Base-by-base conservation (phyloP, 192 early-diverging fungal species). In the Entomortierella lignicola region DNA sequence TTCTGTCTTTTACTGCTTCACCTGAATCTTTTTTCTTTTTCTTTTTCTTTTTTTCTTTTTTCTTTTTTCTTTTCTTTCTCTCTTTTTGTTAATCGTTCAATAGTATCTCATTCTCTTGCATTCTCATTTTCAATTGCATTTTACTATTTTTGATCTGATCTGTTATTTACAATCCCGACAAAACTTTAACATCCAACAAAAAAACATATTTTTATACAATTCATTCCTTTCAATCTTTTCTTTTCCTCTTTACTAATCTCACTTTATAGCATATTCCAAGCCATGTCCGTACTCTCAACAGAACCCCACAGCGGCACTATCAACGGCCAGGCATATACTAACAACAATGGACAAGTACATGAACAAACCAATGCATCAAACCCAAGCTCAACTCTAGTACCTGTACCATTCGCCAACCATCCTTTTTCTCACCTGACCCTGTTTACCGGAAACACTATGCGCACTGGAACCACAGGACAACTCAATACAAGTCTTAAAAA, bases 381-480 rank as follows among this genome's bases (percentile, higher is more conserved):
- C 8, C n/a, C n/a, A n/a, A n/a, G n/a, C n/a, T n/a, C n/a, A n/a
- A n/a, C n/a, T n/a, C n/a, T n/a, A n/a, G 37, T n/a, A 1, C 1
- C 32, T 30, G 26, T 34, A 41, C 42, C 47, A 12, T 68, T 70
- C 10, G 75, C 75, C 67, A 69, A 65, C 51, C 55, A 59, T 42
- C 32, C 66, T 12, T 82, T 84, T 37, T 69, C 81, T 5, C 80
- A 87, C 39, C 25, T 87, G 48, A 82, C 81, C 2, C 64, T 87
- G 25, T 85, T 82, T 67, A 87, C 86, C 21, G 86, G 86, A 27
- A 85, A 87, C 61, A 81, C 82, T 15, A 83, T 87, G 82, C 82
- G 81, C 18, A 85, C 82, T 5, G 77, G 84, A 18, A 73, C 81
- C 5, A 75, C 73, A 7, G 70, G 72, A 25, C 75, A 79, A 32